phyloP scores from a whole-genome alignment of 2,329 filamentous ascomycete genomes.

The Talaromyces sp. region DNA sequence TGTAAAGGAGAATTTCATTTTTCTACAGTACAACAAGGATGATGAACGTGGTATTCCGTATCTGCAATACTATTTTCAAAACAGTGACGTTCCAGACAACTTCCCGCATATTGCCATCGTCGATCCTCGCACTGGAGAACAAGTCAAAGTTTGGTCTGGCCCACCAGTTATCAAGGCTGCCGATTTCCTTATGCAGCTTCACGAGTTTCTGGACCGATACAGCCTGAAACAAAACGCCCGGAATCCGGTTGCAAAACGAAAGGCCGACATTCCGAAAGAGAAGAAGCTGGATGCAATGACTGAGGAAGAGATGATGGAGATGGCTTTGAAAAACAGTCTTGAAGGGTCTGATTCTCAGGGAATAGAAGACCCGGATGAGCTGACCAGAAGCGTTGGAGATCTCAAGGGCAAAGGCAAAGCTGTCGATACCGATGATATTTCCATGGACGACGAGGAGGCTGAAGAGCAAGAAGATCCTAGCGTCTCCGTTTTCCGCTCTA shows the following conservation, averaged over 20 bases:
- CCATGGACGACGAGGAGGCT: conserved; percentile 29
- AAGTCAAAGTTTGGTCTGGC: conserved; percentile 94
- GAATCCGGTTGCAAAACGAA: conserved; percentile 82
- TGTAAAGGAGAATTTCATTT: conserved; percentile 87
- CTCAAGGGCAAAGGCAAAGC: conserved; percentile 48
- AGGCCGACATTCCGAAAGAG: conserved; percentile 57
- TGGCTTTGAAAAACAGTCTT: conserved; percentile 87
- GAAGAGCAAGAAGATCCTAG: conserved; percentile 29
- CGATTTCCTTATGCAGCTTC: conserved; percentile 86
- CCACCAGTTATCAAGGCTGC: conserved; percentile 67
- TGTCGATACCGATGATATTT: conserved; percentile 30
- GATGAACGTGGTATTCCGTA: conserved; percentile 75
- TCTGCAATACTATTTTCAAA: conserved; percentile 82
- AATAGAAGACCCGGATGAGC: conserved; percentile 76
- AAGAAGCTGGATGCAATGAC: conserved; percentile 84
- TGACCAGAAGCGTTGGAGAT: conserved; percentile 64
- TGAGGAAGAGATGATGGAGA: conserved; percentile 94
- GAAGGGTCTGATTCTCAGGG: conserved; percentile 51
- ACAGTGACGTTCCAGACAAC: conserved; percentile 75
- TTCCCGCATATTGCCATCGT: conserved; percentile 96
- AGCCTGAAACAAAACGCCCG: conserved; percentile 82
- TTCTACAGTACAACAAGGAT: conserved; percentile 88
- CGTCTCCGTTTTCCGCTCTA: conserved; percentile 58
- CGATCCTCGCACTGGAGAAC: conserved; percentile 91
- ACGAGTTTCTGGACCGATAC: conserved; percentile 96